These are phyloP conservation scores for Cytospora paraplurivora DNA, from an alignment of 2,329 filamentous ascomycete species.

Conservation along the genomic window DNA sequence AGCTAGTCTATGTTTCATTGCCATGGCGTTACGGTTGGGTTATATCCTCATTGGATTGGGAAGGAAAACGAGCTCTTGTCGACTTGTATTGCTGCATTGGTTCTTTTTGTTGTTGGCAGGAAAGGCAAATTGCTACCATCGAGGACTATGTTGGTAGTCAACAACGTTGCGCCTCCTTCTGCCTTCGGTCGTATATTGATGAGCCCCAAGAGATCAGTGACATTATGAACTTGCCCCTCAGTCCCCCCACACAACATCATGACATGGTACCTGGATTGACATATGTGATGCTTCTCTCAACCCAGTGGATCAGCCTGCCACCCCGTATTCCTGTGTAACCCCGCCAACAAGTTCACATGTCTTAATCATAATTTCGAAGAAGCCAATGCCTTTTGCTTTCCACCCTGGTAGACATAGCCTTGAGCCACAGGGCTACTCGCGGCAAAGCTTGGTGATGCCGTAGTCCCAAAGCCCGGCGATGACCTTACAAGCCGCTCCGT, in stretches of 20 bases:
- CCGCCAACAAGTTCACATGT: neutral
- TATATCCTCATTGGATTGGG: conserved; percentile 2
- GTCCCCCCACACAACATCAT: neutral
- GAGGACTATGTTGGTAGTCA: neutral
- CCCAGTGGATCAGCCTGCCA: neutral
- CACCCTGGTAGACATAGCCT: conserved; percentile 62
- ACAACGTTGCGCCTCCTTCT: neutral
- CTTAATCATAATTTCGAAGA: conserved; percentile 41
- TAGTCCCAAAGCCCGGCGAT: conserved; percentile 42
- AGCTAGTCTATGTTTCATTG: neutral
- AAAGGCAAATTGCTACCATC: neutral
- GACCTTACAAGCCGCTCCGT: conserved; percentile 62
- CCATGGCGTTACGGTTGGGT: conserved; percentile 22
- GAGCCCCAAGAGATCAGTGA: neutral
- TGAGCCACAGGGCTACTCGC: conserved; percentile 55
- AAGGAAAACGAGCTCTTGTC: conserved; percentile 15
- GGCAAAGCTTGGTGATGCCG: conserved; percentile 20
- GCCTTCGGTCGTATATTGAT: neutral
- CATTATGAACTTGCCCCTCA: neutral
- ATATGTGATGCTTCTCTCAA: neutral
- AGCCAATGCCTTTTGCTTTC: conserved; percentile 35
- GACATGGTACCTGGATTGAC: neutral
- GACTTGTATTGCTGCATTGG: conserved; percentile 11
- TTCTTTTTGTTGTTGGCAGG: neutral
- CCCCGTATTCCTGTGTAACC: neutral